Evolutionary conservation across 148 eudicot genomes (phyloP).

Genomic region (Chenopodium quinoa): DNA sequence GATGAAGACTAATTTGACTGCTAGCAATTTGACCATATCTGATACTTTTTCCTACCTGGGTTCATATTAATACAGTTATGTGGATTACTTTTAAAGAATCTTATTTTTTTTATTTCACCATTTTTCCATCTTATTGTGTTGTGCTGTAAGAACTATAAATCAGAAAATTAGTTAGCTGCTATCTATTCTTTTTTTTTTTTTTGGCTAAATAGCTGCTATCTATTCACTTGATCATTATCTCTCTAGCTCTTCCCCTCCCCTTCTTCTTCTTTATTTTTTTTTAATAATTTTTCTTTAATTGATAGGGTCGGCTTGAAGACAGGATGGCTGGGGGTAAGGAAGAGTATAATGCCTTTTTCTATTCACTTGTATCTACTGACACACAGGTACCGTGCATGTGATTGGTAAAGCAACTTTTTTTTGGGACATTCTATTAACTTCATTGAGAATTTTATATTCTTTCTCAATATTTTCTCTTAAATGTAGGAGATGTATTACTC

Average conservation of each 20-base stretch:
- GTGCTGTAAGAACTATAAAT: background rate
- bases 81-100: background rate
- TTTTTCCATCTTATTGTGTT: background rate
- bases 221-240: background rate
- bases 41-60: background rate
- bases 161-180: no score
- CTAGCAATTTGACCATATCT: background rate
- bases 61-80: background rate
- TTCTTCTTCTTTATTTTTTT: background rate
- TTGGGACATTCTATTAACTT: background rate
- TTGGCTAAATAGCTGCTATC: background rate
- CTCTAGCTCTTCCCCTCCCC: background rate
- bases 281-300: slow-evolving; percentile 1
- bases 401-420: background rate
- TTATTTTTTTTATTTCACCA: background rate
- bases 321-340: slow-evolving; percentile 98
- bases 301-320: slow-evolving; percentile 88
- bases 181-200: background rate
- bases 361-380: slow-evolving; percentile 97
- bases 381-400: slow-evolving; percentile 57
- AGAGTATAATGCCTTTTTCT: slow-evolving; percentile 95
- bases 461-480: slow-evolving; percentile 1
- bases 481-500: slow-evolving; percentile 98
- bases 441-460: background rate
- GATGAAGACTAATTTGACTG: background rate